Evolutionary conservation across 2,329 filamentous ascomycete species (phyloP), one percentile per base, ranked within the genome.

Genomic region (Mariannaea elegans): DNA sequence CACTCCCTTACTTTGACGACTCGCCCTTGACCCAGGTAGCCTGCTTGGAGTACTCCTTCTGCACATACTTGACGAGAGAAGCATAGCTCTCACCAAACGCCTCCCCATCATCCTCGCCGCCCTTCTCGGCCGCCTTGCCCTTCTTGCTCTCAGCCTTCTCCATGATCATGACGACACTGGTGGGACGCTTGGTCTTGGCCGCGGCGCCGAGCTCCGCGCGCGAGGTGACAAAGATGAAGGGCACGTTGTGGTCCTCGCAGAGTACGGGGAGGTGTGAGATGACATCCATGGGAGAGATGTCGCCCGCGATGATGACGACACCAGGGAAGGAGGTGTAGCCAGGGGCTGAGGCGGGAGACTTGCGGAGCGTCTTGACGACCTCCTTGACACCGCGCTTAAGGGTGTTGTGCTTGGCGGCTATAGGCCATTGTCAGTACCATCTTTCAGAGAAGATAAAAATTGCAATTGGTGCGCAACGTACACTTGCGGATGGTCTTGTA

Each of bases 381-480:
- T 99, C 95, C 81, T 99, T 99, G 68, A 99, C 95, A 75, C 95
- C 95, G 75, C 95, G 94, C 83, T 97, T 97, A 75, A 99, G 91
- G 60, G 92, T 91, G 82, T 96, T 96, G 81, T 93, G 88, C 81
- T 97, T 97, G 72, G 95, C 94, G 70, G 94, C 95, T 98, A 78
- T 59, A 27, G 21, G 53, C 41, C 47, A 65, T 59, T 39, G 49
- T 70, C 63, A 64, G 69, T 47, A 27, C n/a, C 19, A 12, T 42
- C 21, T 29, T 18, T 12, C 6, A 5, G 3, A 34, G 42, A 18
- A 27, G 32, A 29, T 8, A 12, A 16, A 12, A 44, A 9, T 12
- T 38, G 36, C 16, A 41, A 49, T 49, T 38, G 21, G 19, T 32
- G 31, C 24, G 54, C 36, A 58, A 68, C 81, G 51, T 77, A 88